A percentile compares a stretch with the other conserved stretches of the same genome.
These are phyloP conservation scores for Yamadazyma friedrichii DNA, from an alignment of 1,139 yeast genomes.

Conservation along the genomic window DNA sequence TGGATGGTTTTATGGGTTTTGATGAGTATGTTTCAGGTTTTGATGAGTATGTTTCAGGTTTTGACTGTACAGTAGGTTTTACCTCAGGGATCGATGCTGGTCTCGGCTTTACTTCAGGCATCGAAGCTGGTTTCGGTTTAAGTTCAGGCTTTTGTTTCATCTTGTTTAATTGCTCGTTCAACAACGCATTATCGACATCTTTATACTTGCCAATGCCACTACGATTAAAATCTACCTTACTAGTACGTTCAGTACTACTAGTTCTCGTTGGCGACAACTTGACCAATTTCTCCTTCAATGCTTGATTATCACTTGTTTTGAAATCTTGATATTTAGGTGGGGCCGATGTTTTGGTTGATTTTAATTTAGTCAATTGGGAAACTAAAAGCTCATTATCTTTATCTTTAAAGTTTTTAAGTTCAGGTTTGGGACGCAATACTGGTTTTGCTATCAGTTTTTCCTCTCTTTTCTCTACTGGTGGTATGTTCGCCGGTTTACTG, in stretches of 20 bases:
- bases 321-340: conserved; percentile 10
- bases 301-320: conserved; percentile 19
- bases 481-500: neutral
- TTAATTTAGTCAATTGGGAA: conserved; percentile 9
- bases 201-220: conserved; percentile 10
- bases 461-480: neutral
- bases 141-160: conserved; percentile 15
- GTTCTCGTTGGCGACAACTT: conserved; percentile 12
- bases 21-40: conserved; percentile 9
- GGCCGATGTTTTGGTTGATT: conserved; percentile 9
- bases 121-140: conserved; percentile 17
- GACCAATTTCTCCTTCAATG: conserved; percentile 23
- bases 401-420: neutral
- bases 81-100: conserved; percentile 16
- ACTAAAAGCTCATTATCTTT: conserved; percentile 7
- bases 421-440: neutral
- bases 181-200: conserved; percentile 12
- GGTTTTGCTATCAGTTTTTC: neutral
- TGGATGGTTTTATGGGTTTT: conserved; percentile 6
- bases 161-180: conserved; percentile 13
- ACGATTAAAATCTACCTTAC: neutral
- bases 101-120: conserved; percentile 18
- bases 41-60: conserved; percentile 8
- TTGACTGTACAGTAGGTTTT: conserved; percentile 9
- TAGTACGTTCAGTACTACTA: conserved; percentile 9